Evolutionary conservation across 2,329 filamentous ascomycete genomes (phyloP), one percentile per base, ranked within the genome.

Genomic region (Chaetomium strumarium): DNA sequence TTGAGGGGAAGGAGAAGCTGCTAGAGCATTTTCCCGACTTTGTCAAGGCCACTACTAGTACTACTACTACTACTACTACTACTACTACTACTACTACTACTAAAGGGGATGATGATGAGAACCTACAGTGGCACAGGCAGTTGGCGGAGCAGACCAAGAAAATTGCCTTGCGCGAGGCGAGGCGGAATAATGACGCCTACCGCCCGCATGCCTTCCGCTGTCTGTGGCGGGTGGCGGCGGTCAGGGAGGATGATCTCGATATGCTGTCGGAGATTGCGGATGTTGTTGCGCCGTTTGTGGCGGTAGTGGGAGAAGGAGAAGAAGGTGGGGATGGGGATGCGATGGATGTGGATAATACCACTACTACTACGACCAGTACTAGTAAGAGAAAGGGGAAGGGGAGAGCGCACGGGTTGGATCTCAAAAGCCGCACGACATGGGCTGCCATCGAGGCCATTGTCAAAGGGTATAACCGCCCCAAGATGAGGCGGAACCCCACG

Each of bases 1-100:
- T 96, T 76, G 79, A 86, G 0, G 90, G 90, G 19, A 99, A 99
- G 66, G 90, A 96, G 69, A 84, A 83, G 60, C 80, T 99, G 31
- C 75, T 97, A 2, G 78, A 83, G 40, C 85, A 88, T 6, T 90
- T 93, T 67, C 85, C 90, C 4, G 79, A 83, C 53, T 93, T 97
- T 62, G 83, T 87, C 0, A 77, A 81, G 62, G 81, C 84, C 57
- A 80, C 80, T 0, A 78, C 77, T 58, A 68, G 80, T 0, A 77
- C 77, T 58, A 68, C n/a, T n/a, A n/a, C n/a, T n/a, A n/a, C n/a
- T n/a, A n/a, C n/a, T n/a, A n/a, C n/a, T n/a, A n/a, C n/a, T n/a
- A n/a, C n/a, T n/a, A n/a, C n/a, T n/a, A n/a, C n/a, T n/a, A n/a
- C n/a, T n/a, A n/a, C n/a, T n/a, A n/a, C n/a, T n/a, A n/a, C n/a